Percentiles rank a stretch among this genome's conserved stretches.
Conservation (phyloP, 2,329 filamentous ascomycete species). For the Diaporthe ampelina region DNA sequence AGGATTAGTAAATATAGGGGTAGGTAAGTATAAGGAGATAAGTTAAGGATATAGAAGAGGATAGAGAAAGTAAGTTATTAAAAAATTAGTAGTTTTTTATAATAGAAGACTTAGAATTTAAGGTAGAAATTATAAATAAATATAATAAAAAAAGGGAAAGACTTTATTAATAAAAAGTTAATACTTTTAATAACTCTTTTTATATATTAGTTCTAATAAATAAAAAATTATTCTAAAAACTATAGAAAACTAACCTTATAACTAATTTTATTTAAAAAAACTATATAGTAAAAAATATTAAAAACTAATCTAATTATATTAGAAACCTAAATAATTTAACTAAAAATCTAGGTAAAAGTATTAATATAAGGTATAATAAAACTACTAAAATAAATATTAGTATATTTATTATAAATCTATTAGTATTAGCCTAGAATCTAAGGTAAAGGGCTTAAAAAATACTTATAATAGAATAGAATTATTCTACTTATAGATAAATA, state of each 20-base stretch:
- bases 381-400: not conserved
- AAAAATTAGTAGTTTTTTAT: no score
- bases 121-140: not conserved
- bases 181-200: not conserved
- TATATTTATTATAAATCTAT: not conserved
- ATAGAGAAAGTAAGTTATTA: no score
- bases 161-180: not conserved
- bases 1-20: no score
- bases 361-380: not conserved
- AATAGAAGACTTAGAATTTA: no score
- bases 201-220: not conserved
- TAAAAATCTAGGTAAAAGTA: not conserved
- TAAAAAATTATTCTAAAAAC: not conserved
- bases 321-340: not conserved
- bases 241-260: not conserved
- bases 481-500: no score
- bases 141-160: not conserved
- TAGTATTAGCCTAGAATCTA: not conserved
- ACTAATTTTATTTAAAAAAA: no score
- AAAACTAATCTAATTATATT: not conserved
- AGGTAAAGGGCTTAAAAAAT: not conserved
- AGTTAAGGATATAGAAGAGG: no score
- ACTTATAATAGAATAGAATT: no score
- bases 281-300: no score
- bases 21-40: no score